Evolutionary conservation across 2,329 filamentous ascomycete genomes (phyloP).

Genomic region (Alternaria triticina): DNA sequence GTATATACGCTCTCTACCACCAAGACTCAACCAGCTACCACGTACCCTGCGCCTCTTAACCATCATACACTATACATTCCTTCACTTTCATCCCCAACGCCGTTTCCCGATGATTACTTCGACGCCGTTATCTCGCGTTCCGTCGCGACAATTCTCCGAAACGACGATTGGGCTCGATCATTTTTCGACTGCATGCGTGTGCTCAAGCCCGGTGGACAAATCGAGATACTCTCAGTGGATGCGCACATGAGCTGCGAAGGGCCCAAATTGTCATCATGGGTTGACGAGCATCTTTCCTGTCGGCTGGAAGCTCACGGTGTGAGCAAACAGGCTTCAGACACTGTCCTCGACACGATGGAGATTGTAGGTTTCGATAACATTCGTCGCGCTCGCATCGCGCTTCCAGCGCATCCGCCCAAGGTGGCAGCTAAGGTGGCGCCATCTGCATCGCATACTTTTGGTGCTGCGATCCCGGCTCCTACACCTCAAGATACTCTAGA

Average conservation of each 20-base stretch:
- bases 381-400: constrained; percentile 33
- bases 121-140: constrained; percentile 34
- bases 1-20: constrained; percentile 33
- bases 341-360: constrained; percentile 37
- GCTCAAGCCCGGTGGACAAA: constrained; percentile 35
- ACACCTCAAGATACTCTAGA: constrained; percentile 29
- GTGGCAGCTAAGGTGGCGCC: constrained; percentile 7
- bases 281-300: constrained; percentile 30
- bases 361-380: constrained; percentile 37
- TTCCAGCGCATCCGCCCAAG: constrained; percentile 26
- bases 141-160: constrained; percentile 30
- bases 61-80: constrained; percentile 36
- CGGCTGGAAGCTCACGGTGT: constrained; percentile 28
- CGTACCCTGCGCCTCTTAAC: constrained; percentile 34
- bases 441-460: constrained; percentile 12
- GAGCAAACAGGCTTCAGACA: constrained; percentile 33
- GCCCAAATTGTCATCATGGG: constrained; percentile 27
- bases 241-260: constrained; percentile 34
- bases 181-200: constrained; percentile 39
- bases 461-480: constrained; percentile 11
- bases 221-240: constrained; percentile 35
- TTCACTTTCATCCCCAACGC: constrained; percentile 26
- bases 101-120: constrained; percentile 35
- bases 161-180: constrained; percentile 35
- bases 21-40: constrained; percentile 25